These are phyloP conservation scores for Cyclotella sp. DNA, from an alignment of 108 stramenopile genomes.

Conservation along the genomic window DNA sequence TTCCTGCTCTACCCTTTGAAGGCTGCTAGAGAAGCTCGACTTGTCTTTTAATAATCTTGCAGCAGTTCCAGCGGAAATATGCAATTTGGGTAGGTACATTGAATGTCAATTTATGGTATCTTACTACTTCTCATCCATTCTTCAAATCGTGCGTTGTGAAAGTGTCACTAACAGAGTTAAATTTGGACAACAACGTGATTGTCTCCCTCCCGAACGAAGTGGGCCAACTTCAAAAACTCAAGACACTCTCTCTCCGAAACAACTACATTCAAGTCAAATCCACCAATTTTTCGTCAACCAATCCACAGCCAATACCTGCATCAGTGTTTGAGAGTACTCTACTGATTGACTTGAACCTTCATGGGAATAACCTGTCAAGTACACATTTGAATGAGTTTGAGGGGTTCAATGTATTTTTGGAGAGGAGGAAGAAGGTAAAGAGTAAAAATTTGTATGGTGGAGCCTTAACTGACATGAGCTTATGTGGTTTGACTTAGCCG, in stretches of 20 bases:
- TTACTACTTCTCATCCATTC: not conserved
- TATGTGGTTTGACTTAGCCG: constrained; percentile 77
- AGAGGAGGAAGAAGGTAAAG: constrained; percentile 82
- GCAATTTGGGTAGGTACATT: constrained; percentile 48
- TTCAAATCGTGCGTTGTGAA: constrained; percentile 15
- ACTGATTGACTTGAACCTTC: constrained; percentile 85
- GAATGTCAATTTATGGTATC: constrained; percentile 18
- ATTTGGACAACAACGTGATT: constrained; percentile 76
- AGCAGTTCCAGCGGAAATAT: constrained; percentile 65
- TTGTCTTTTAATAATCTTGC: constrained; percentile 73
- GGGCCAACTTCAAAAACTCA: constrained; percentile 70
- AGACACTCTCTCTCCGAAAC: constrained; percentile 69
- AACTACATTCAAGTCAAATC: constrained; percentile 64
- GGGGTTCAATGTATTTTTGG: constrained; percentile 76
- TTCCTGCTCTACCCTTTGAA: constrained; percentile 5
- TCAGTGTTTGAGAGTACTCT: constrained; percentile 70
- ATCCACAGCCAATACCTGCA: constrained; percentile 84
- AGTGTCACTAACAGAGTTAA: constrained; percentile 69
- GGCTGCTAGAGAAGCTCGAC: constrained; percentile 71
- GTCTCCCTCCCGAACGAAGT: constrained; percentile 66
- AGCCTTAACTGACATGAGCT: constrained; percentile 61
- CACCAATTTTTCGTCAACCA: constrained; percentile 55
- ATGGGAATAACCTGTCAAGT: constrained; percentile 80
- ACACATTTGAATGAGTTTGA: constrained; percentile 83
- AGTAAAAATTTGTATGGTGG: constrained; percentile 75